These are phyloP conservation scores for Globisporangium apiculatum DNA, from an alignment of 352 stramenopile species.

Conservation along the genomic window DNA sequence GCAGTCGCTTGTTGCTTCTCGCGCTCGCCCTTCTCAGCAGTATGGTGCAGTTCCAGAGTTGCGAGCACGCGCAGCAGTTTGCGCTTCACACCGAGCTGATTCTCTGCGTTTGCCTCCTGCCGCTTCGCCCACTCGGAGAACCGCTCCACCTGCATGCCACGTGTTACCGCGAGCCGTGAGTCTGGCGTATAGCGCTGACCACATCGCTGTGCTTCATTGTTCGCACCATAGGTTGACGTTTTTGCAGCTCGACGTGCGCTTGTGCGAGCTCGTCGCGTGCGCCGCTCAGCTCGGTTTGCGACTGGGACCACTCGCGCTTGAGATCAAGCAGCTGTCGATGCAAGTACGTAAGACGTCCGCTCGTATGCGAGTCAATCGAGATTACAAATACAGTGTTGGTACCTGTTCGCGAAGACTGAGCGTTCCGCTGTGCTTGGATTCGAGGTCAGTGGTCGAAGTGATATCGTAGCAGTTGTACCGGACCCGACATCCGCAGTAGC, in stretches of 20 bases:
- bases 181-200: too few species aligned
- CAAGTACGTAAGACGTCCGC: neutral
- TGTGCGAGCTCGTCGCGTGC: neutral
- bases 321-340: neutral
- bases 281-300: neutral
- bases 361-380: too few species aligned
- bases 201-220: neutral
- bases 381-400: neutral
- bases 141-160: neutral
- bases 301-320: neutral
- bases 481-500: too few species aligned
- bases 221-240: slow-evolving; percentile 2
- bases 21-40: neutral
- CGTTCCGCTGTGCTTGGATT: neutral
- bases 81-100: neutral
- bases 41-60: neutral
- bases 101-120: neutral
- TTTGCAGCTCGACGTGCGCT: neutral
- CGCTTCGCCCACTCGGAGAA: slow-evolving; percentile 1
- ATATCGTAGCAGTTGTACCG: too few species aligned
- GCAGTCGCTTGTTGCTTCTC: neutral
- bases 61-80: neutral
- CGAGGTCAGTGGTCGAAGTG: too few species aligned
- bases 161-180: too few species aligned
- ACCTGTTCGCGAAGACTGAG: neutral